Percentiles rank a stretch among this genome's conserved stretches.
These are phyloP conservation scores for Myrica gale DNA, from an alignment of 306 rosid species.

Conservation along the genomic window DNA sequence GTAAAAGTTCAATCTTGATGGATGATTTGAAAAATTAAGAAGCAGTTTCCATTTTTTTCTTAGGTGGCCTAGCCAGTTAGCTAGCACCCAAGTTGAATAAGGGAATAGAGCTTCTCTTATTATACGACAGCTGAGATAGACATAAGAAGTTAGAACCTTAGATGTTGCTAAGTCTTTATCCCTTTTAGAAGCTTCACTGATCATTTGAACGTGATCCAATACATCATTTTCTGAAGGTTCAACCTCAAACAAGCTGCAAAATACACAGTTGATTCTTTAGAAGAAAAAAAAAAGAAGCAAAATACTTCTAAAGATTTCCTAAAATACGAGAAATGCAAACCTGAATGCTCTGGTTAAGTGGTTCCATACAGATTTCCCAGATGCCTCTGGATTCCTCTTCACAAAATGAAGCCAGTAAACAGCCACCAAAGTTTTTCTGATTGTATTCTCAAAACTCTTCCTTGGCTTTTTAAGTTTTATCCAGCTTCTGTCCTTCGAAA, in stretches of 20 bases:
- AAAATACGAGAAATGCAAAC: conserved; percentile 29
- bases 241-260: conserved; percentile 48
- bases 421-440: conserved; percentile 47
- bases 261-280: conserved; percentile 14
- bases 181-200: conserved; percentile 45
- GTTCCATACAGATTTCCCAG: conserved; percentile 34
- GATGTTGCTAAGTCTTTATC: conserved; percentile 45
- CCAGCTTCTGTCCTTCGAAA: conserved; percentile 51
- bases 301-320: conserved; percentile 5
- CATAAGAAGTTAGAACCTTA: conserved; percentile 34
- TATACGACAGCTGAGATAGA: background rate
- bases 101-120: background rate
- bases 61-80: no score
- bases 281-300: conserved; percentile 1
- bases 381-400: conserved; percentile 47
- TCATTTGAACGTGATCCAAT: conserved; percentile 35
- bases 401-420: conserved; percentile 60
- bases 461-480: conserved; percentile 52
- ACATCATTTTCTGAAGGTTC: conserved; percentile 44
- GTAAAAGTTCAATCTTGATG: no score
- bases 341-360: conserved; percentile 38
- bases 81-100: background rate
- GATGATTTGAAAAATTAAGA: no score
- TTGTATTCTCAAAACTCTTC: conserved; percentile 37
- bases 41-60: no score